These are phyloP conservation scores for Physcomitrium patens DNA, from an alignment of 225 moss, liverwort and hornwort genomes.

Conservation along the genomic window DNA sequence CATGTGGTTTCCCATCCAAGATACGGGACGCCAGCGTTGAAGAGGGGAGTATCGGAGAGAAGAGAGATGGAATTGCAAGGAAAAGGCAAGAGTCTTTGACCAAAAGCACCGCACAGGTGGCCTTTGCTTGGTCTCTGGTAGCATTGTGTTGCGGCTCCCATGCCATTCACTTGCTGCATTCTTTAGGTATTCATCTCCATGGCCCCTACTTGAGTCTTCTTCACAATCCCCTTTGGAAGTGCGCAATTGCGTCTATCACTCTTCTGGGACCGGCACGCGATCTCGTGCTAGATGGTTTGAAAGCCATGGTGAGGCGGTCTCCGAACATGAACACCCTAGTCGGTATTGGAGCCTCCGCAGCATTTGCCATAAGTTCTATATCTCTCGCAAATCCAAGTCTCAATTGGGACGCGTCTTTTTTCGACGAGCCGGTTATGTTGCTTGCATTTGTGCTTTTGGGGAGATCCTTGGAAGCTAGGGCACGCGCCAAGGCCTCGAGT, in stretches of 20 bases:
- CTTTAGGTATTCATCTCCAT: constrained; percentile 72
- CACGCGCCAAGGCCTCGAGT: constrained; percentile 90
- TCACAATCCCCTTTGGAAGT: constrained; percentile 85
- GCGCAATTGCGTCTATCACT: constrained; percentile 74
- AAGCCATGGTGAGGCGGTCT: constrained; percentile 72
- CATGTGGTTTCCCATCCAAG: constrained; percentile 77
- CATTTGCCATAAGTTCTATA: constrained; percentile 81
- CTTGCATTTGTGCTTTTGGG: constrained; percentile 91
- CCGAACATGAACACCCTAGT: constrained; percentile 97
- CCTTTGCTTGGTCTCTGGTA: constrained; percentile 86
- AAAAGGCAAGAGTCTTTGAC: constrained; percentile 68
- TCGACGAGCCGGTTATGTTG: constrained; percentile 96
- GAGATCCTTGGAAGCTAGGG: constrained; percentile 81
- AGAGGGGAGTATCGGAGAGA: constrained; percentile 57
- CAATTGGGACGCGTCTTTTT: constrained; percentile 92
- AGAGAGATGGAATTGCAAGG: constrained; percentile 71
- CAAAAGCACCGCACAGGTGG: constrained; percentile 78
- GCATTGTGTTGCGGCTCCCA: constrained; percentile 93
- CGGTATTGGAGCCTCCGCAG: constrained; percentile 78
- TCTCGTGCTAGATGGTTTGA: constrained; percentile 78
- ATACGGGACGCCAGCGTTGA: constrained; percentile 55
- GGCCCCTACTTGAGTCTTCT: constrained; percentile 57
- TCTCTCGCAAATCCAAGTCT: constrained; percentile 73
- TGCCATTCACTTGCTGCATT: constrained; percentile 77
- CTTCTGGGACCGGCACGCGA: constrained; percentile 91